Base-by-base conservation (phyloP, 371 early-diverging fungal genomes). In the Conidiobolus incongruus region DNA sequence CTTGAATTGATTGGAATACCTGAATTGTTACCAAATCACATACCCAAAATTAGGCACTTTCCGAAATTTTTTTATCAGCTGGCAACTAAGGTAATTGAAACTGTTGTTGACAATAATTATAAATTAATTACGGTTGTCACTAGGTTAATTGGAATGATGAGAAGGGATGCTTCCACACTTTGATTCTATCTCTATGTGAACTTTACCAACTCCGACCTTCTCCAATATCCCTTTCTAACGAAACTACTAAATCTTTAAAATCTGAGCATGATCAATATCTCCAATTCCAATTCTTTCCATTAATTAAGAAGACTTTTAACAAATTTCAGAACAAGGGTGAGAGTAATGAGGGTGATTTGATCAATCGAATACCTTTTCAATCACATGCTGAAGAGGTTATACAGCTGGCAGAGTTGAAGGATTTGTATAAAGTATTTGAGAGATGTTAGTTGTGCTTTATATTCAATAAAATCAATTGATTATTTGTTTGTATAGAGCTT, bases 371-470 rank as follows among this genome's bases (percentile, higher is more conserved):
- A n/a, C n/a, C n/a, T n/a, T n/a, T 2, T n/a, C n/a, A 15, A 26
- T 52, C 58, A 20, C 38, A 47, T 23, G 47, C 82, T 39, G 64
- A 64, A 7, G 62, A 64, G 35, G 54, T 87, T 1, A 58, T 76
- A 6, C 77, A 75, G 46, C 49, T 94, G 15, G 84, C 82, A 0
- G 70, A 80, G 51, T 59, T 87, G 43, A 70, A 78, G n/a, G 88
- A 90, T 47, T 60, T 92, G 22, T 92, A 92, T 61, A 77, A 72
- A 32, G 77, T 91, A 17, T 93, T 93, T 68, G 90, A 93, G 54
- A 54, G 93, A 35, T 87, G 87, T 51, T 86, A n/a, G n/a, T n/a
- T n/a, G n/a, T n/a, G n/a, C n/a, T n/a, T n/a, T n/a, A n/a, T n/a
- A n/a, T n/a, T n/a, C n/a, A n/a, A n/a, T n/a, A n/a, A n/a, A n/a